phyloP scores from a whole-genome alignment of 2,329 filamentous ascomycete species.

The Lachnellula arida region DNA sequence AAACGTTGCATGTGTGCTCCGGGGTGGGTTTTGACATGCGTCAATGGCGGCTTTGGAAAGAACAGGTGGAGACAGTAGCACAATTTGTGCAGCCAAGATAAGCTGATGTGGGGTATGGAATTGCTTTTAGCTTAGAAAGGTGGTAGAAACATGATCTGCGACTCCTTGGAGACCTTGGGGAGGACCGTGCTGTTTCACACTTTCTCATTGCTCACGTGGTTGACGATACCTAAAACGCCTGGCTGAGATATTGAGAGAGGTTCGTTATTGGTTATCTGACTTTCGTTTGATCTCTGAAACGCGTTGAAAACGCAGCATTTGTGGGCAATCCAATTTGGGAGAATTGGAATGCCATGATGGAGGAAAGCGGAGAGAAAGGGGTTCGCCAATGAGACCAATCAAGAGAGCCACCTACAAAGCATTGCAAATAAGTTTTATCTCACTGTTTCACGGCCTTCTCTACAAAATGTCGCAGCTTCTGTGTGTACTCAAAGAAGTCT shows the following conservation, averaged over 20 bases:
- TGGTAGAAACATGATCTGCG: conserved; percentile 2
- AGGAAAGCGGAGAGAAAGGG: neutral
- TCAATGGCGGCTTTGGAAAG: neutral
- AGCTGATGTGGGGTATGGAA: conserved; percentile 37
- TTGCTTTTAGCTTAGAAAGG: conserved; percentile 36
- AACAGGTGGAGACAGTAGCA: neutral
- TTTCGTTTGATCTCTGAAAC: neutral
- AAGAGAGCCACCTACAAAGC: neutral
- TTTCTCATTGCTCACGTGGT: neutral
- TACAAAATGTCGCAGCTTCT: too few species aligned
- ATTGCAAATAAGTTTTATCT: too few species aligned
- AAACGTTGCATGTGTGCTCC: neutral
- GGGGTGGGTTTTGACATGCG: neutral
- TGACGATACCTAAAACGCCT: neutral
- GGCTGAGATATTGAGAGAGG: neutral
- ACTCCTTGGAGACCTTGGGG: neutral
- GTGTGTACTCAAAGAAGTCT: too few species aligned
- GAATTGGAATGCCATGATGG: neutral
- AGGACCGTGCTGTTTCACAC: neutral
- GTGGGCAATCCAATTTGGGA: neutral
- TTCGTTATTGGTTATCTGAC: neutral
- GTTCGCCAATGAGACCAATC: neutral
- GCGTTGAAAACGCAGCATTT: neutral
- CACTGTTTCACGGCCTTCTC: too few species aligned
- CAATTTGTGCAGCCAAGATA: conserved; percentile 15